Conservation (phyloP, 257 asterid genomes). For the Schizonepeta tenuifolia region DNA sequence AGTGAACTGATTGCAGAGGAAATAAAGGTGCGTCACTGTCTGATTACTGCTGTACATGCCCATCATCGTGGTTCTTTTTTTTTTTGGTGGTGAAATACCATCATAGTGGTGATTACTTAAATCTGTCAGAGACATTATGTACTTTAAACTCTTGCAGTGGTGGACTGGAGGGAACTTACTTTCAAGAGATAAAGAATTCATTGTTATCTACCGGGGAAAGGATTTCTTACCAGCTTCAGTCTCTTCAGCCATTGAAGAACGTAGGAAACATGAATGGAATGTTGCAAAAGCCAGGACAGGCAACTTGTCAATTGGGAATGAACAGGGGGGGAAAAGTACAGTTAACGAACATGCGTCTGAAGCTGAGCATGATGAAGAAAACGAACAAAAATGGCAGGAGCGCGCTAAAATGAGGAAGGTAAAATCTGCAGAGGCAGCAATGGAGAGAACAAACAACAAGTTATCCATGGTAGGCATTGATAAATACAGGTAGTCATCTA, state of each 20-base stretch:
- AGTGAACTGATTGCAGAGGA: conserved; percentile 96
- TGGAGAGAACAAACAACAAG: conserved; percentile 59
- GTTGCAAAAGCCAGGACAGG: conserved; percentile 34
- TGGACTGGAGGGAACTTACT: conserved; percentile 94
- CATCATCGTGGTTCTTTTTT: neutral
- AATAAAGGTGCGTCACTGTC: conserved; percentile 68
- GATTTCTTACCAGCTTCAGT: conserved; percentile 94
- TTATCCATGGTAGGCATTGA: conserved; percentile 65
- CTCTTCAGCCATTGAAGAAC: conserved; percentile 84
- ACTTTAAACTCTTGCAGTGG: conserved; percentile 65
- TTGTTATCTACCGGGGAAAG: conserved; percentile 93
- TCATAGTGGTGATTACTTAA: conserved; percentile 8
- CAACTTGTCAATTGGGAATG: conserved; percentile 32
- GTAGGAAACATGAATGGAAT: conserved; percentile 57
- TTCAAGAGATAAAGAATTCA: conserved; percentile 90
- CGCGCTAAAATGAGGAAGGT: conserved; percentile 45
- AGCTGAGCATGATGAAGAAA: conserved; percentile 39
- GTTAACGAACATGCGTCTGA: conserved; percentile 38
- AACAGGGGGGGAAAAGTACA: conserved; percentile 34
- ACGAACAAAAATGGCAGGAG: conserved; percentile 33
- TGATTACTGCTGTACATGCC: conserved; percentile 23
- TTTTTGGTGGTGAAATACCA: too few species aligned
- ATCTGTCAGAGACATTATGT: conserved; percentile 32
- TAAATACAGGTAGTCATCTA: conserved; percentile 25
- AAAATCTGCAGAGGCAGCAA: conserved; percentile 48